Evolutionary conservation across 805 yeast genomes (phyloP).

Genomic region (Komagataella mondaviorum): DNA sequence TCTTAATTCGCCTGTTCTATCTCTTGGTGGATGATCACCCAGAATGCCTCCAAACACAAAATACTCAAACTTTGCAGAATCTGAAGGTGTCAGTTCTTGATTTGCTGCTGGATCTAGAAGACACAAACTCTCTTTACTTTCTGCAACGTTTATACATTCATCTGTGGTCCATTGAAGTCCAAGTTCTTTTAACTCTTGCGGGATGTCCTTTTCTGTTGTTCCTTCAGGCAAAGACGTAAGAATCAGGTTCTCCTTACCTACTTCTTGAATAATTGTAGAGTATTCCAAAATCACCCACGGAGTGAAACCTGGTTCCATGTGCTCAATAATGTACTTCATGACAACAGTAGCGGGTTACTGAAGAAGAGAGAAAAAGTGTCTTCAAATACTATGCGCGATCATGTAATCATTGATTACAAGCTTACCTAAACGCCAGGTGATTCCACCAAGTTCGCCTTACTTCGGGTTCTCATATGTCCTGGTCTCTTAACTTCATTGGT

Average conservation of each 20-base stretch:
- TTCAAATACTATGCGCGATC: neutral
- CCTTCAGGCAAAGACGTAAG: constrained; percentile 62
- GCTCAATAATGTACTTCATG: constrained; percentile 91
- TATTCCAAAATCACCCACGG: constrained; percentile 93
- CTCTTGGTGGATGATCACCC: constrained; percentile 89
- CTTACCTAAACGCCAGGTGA: neutral
- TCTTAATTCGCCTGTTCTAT: constrained; percentile 84
- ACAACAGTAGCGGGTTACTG: neutral
- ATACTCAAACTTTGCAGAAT: constrained; percentile 55
- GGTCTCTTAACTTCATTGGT: neutral
- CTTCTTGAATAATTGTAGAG: constrained; percentile 66
- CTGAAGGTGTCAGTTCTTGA: constrained; percentile 60
- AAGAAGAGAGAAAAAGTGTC: neutral
- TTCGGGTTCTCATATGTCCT: neutral
- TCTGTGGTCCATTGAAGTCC: constrained; percentile 75
- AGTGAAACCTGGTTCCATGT: constrained; percentile 94
- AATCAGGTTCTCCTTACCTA: constrained; percentile 64
- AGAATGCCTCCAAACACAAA: constrained; percentile 94
- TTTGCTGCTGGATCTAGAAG: constrained; percentile 82
- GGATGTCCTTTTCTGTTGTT: constrained; percentile 52
- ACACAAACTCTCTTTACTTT: constrained; percentile 45
- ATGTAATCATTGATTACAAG: neutral
- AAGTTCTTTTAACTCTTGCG: constrained; percentile 38
- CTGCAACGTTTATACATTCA: constrained; percentile 41
- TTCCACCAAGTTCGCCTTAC: neutral